phyloP scores from a whole-genome alignment of 306 rosid genomes.

The Echinosophora koreensis region DNA sequence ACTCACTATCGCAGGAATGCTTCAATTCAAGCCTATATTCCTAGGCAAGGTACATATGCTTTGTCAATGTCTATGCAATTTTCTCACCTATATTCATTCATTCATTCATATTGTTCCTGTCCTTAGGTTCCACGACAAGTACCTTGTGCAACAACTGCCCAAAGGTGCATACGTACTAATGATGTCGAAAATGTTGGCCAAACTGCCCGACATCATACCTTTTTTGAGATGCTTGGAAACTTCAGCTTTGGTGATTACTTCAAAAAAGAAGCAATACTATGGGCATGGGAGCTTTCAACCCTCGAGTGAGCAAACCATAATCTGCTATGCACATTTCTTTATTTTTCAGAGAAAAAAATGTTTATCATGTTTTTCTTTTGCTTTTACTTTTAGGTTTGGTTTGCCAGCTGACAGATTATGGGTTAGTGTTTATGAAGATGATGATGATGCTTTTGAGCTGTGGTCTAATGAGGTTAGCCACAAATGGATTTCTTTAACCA shows the following conservation, averaged over 20 bases:
- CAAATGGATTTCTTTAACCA: conserved; percentile 6
- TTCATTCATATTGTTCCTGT: not conserved
- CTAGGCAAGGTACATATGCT: conserved; percentile 71
- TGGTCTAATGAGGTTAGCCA: conserved; percentile 81
- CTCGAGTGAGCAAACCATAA: conserved; percentile 60
- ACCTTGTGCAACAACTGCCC: conserved; percentile 85
- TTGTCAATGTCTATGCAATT: not conserved
- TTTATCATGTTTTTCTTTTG: conserved; percentile 23
- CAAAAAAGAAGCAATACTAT: conserved; percentile 87
- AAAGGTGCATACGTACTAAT: conserved; percentile 91
- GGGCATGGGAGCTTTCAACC: conserved; percentile 98
- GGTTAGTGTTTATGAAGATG: conserved; percentile 86
- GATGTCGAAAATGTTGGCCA: conserved; percentile 91
- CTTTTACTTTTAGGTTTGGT: conserved; percentile 68
- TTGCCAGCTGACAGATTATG: conserved; percentile 79
- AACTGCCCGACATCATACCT: conserved; percentile 87
- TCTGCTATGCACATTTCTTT: too few relatives aligned
- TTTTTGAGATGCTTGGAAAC: conserved; percentile 98
- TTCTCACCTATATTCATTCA: not conserved
- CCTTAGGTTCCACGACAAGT: conserved; percentile 72
- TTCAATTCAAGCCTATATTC: conserved; percentile 93
- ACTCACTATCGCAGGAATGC: conserved; percentile 97
- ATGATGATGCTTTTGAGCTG: conserved; percentile 79
- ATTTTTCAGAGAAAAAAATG: too few relatives aligned
- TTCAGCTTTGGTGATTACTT: conserved; percentile 98